phyloP scores from a whole-genome alignment of 2,329 filamentous ascomycete genomes.

The Myotisia sp. region DNA sequence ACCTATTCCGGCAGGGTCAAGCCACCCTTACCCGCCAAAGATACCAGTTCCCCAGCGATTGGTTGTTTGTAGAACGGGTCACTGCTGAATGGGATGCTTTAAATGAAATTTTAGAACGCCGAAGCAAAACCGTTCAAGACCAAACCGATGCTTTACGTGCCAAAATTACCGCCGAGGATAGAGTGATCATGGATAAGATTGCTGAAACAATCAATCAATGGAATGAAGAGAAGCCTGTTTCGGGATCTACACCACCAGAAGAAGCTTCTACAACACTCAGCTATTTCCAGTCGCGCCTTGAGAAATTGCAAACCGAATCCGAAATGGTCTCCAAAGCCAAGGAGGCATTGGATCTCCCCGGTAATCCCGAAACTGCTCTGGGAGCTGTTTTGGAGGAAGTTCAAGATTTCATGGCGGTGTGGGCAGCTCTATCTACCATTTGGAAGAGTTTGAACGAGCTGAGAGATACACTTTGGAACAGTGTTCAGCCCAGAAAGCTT shows the following conservation, averaged over 20 bases:
- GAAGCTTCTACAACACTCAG: slow-evolving; percentile 70
- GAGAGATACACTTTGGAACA: slow-evolving; percentile 84
- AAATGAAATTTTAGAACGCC: slow-evolving; percentile 80
- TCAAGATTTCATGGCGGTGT: slow-evolving; percentile 96
- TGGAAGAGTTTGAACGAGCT: slow-evolving; percentile 95
- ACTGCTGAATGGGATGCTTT: slow-evolving; percentile 91
- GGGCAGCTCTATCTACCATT: slow-evolving; percentile 87
- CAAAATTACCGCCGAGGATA: slow-evolving; percentile 89
- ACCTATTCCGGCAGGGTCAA: slow-evolving; percentile 89
- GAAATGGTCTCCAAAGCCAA: slow-evolving; percentile 94
- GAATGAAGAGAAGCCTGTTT: slow-evolving; percentile 94
- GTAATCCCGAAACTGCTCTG: slow-evolving; percentile 65
- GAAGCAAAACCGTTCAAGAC: slow-evolving; percentile 89
- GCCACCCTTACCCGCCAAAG: slow-evolving; percentile 80
- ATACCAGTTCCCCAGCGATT: slow-evolving; percentile 85
- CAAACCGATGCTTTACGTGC: slow-evolving; percentile 89
- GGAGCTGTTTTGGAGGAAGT: slow-evolving; percentile 85
- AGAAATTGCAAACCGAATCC: slow-evolving; percentile 69
- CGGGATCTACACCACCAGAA: slow-evolving; percentile 80
- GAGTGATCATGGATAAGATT: slow-evolving; percentile 78
- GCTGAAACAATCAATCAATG: slow-evolving; percentile 70
- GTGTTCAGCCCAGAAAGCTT: slow-evolving; percentile 86
- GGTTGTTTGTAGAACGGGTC: slow-evolving; percentile 91
- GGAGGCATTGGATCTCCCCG: slow-evolving; percentile 81
- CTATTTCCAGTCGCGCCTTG: slow-evolving; percentile 72